Evolutionary conservation across 2,329 filamentous ascomycete genomes (phyloP).

Genomic region (Trichophyton rubrum): DNA sequence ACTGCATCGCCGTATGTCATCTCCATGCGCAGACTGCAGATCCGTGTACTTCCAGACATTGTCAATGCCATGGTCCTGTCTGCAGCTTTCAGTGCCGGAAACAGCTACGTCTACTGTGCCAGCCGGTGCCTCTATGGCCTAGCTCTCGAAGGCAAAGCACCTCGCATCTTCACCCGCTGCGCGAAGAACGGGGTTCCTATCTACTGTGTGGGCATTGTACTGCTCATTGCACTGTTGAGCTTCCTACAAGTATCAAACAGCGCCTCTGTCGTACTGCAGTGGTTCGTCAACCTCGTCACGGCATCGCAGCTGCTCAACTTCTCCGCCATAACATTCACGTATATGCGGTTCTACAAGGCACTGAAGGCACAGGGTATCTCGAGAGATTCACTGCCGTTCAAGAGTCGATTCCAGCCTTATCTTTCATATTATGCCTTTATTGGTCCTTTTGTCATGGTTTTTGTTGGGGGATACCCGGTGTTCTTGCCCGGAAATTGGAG

Average conservation of each 20-base stretch:
- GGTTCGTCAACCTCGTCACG: constrained; percentile 35
- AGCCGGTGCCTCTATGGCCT: constrained; percentile 57
- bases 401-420: constrained; percentile 39
- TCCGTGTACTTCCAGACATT: constrained; percentile 53
- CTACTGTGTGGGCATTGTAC: constrained; percentile 55
- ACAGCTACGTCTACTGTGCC: constrained; percentile 56
- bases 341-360: constrained; percentile 36
- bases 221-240: constrained; percentile 55
- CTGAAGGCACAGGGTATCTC: constrained; percentile 29
- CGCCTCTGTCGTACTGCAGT: constrained; percentile 52
- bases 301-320: constrained; percentile 36
- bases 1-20: constrained; percentile 58
- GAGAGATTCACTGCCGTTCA: constrained; percentile 29
- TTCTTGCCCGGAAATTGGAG: constrained; percentile 56
- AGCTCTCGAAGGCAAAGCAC: constrained; percentile 56
- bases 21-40: constrained; percentile 54
- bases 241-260: constrained; percentile 60
- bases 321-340: constrained; percentile 34
- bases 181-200: constrained; percentile 57
- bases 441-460: constrained; percentile 49
- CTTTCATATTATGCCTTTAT: constrained; percentile 51
- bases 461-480: constrained; percentile 71
- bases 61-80: constrained; percentile 62
- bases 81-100: constrained; percentile 56
- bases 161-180: constrained; percentile 52